phyloP scores from a whole-genome alignment of 805 yeast genomes.

The Nakazawaea pomicola region DNA sequence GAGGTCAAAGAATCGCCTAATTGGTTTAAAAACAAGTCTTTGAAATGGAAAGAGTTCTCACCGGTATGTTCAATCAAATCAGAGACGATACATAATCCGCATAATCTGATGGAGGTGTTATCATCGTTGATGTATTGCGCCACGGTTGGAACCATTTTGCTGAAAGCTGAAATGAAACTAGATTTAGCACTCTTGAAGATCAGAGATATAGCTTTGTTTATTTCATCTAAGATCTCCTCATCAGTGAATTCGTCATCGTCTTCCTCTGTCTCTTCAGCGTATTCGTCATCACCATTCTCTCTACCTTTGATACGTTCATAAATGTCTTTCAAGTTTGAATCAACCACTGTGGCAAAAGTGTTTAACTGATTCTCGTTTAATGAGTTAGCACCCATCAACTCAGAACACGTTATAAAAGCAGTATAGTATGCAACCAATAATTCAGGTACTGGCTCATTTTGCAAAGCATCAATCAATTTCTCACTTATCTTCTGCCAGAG shows the following conservation, averaged over 20 bases:
- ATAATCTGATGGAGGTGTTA: conserved; percentile 62
- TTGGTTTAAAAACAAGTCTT: conserved; percentile 57
- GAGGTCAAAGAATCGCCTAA: conserved; percentile 64
- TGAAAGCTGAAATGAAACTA: conserved; percentile 61
- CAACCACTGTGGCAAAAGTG: conserved; percentile 54
- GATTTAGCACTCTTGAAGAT: conserved; percentile 60
- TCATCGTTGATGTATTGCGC: conserved; percentile 59
- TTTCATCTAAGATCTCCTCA: conserved; percentile 84
- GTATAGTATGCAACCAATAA: conserved; percentile 73
- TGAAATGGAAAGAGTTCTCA: conserved; percentile 55
- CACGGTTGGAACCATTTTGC: conserved; percentile 56
- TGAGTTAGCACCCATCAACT: conserved; percentile 60
- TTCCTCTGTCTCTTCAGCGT: conserved; percentile 78
- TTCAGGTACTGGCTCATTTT: conserved; percentile 79
- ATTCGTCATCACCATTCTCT: conserved; percentile 76
- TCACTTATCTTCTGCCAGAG: conserved; percentile 70
- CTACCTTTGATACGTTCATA: conserved; percentile 67
- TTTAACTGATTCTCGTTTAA: conserved; percentile 51
- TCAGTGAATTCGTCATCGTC: conserved; percentile 85
- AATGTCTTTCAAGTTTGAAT: conserved; percentile 58
- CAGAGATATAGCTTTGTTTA: conserved; percentile 67
- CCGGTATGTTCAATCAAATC: conserved; percentile 83
- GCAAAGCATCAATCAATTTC: conserved; percentile 62
- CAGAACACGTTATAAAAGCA: conserved; percentile 62
- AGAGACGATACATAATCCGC: conserved; percentile 75